A percentile compares a stretch with the other conserved stretches of the same genome.
phyloP scores from a whole-genome alignment of 345 rosid genomes.

The Alliaria petiolata region DNA sequence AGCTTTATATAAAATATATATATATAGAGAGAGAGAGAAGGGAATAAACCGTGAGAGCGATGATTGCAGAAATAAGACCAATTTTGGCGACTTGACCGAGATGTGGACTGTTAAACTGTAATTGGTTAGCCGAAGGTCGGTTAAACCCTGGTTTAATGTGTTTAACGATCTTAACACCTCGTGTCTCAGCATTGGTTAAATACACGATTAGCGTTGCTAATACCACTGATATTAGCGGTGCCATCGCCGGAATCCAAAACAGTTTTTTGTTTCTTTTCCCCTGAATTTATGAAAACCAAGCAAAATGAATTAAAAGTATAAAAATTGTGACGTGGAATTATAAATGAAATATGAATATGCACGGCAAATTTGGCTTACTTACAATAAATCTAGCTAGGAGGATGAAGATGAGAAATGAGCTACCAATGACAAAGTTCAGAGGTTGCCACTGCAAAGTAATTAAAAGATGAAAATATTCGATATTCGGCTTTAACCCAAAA shows the following conservation, averaged over 20 bases:
- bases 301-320: too few species aligned
- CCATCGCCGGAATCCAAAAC: constrained; percentile 84
- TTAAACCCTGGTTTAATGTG: constrained; percentile 75
- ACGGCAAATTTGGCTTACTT: constrained; percentile 31
- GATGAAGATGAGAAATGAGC: constrained; percentile 72
- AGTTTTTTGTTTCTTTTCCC: constrained; percentile 68
- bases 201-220: constrained; percentile 69
- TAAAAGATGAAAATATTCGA: not conserved
- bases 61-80: constrained; percentile 64
- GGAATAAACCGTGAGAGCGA: constrained; percentile 67
- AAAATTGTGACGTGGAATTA: not conserved
- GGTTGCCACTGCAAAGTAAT: constrained; percentile 74
- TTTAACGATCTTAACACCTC: constrained; percentile 69
- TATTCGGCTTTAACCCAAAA: not conserved
- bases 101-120: constrained; percentile 57
- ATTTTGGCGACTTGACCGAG: constrained; percentile 65
- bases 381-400: constrained; percentile 68
- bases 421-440: constrained; percentile 66
- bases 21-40: too few species aligned
- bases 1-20: not conserved
- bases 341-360: not conserved
- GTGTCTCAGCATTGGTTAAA: constrained; percentile 55
- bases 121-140: constrained; percentile 52
- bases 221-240: constrained; percentile 70
- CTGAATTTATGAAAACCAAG: constrained; percentile 31